Base-by-base conservation (phyloP, 495 filamentous ascomycete species). In the Cenococcum geophilum region DNA sequence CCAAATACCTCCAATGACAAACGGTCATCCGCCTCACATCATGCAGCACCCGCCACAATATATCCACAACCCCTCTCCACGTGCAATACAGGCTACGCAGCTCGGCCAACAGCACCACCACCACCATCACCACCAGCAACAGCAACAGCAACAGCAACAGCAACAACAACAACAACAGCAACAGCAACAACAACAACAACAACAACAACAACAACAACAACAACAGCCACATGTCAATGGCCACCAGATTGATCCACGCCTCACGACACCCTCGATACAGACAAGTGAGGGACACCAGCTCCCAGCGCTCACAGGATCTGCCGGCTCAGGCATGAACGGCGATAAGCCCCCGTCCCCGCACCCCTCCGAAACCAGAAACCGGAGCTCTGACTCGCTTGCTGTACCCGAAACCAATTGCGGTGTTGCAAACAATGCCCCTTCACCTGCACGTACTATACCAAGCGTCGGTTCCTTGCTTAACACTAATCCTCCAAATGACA, bases 401-500 rank as follows among this genome's bases (percentile, higher is more conserved):
- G 45, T 57, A 36, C 63, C 71, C 10, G 69, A 75, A 18, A 66
- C 72, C 0, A 67, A 59, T 27, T n/a, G 69, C 42, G 73, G 72
- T 56, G 60, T 63, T 23, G 49, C 59, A 9, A 68, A 75, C 37
- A 63, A 58, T 50, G 62, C 58, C 11, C 67, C 66, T 55, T 50
- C 74, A 6, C 66, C 66, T 34, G 73, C 71, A 25, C 72, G 72
- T 32, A 74, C 71, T 2, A 79, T 84, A 16, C 82, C 82, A 4
- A 80, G 77, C 43, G 80, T 84, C 34, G 74, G 71, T 3, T 65
- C 79, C 5, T 55, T 84, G 21, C 78, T 84, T 67, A 83, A 78
- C 68, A 77, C 73, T 68, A 55, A 68, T 65, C 66, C 70, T 61
- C 47, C 61, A 60, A 59, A 70, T 59, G 62, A 70, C 59, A 45